phyloP scores from a whole-genome alignment of 2,329 filamentous ascomycete genomes.

The Paracamarosporium sp. region DNA sequence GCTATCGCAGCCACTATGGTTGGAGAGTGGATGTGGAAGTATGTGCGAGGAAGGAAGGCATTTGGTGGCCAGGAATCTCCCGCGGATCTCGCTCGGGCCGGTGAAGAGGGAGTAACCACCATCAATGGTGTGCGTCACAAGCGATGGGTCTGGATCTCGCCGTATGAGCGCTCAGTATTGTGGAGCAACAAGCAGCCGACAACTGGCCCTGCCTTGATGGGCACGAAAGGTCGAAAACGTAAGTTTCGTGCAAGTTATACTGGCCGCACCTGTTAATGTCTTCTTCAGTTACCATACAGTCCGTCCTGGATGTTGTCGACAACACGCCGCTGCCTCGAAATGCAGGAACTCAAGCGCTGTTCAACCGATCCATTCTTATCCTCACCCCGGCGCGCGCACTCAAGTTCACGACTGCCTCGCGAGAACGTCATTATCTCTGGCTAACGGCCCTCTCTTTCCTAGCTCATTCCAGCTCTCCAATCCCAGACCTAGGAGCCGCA shows the following conservation, averaged over 20 bases:
- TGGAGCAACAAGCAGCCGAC: conserved; percentile 98
- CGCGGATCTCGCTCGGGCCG: conserved; percentile 57
- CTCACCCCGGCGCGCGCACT: conserved; percentile 90
- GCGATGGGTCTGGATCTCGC: conserved; percentile 97
- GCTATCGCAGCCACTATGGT: conserved; percentile 99
- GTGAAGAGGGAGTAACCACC: conserved; percentile 69
- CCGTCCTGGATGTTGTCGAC: conserved; percentile 95
- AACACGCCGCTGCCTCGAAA: conserved; percentile 85
- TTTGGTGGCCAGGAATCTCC: conserved; percentile 76
- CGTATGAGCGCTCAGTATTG: conserved; percentile 93
- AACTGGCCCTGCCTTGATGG: conserved; percentile 84
- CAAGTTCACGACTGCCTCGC: conserved; percentile 86
- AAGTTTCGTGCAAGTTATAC: conserved; percentile 55
- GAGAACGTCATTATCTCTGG: conserved; percentile 94
- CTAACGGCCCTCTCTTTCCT: conserved; percentile 93
- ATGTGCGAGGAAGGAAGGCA: conserved; percentile 84
- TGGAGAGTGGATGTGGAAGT: conserved; percentile 96
- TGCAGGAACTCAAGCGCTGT: conserved; percentile 62
- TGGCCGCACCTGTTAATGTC: conserved; percentile 17
- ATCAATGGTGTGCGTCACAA: conserved; percentile 79
- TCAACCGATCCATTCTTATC: conserved; percentile 94
- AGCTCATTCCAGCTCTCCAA: conserved; percentile 82
- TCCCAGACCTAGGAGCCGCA: conserved; percentile 72
- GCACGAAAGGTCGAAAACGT: conserved; percentile 94
- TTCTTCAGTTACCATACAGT: conserved; percentile 83